Percentiles rank a stretch among this genome's conserved stretches.
These are phyloP conservation scores for Dinochytrium kinnereticum DNA, from an alignment of 371 early-diverging fungal species.

Conservation along the genomic window DNA sequence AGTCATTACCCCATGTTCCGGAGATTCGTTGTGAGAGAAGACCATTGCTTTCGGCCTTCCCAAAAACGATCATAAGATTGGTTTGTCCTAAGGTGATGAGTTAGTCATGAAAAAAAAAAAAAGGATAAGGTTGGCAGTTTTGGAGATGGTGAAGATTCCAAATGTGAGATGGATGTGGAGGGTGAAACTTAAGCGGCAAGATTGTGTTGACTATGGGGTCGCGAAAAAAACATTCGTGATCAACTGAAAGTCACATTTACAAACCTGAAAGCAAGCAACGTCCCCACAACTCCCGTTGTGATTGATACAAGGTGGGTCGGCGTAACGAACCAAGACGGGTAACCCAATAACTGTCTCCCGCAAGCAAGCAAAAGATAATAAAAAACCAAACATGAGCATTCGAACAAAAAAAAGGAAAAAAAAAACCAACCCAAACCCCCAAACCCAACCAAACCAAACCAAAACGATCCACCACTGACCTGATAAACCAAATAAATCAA, in stretches of 20 bases:
- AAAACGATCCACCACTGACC: neutral
- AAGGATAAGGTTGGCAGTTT: too few species aligned
- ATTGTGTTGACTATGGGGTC: too few species aligned
- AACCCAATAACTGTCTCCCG: neutral
- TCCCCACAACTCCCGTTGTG: conserved; percentile 10
- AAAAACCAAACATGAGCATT: too few species aligned
- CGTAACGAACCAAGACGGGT: neutral
- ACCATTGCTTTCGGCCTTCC: conserved; percentile 29
- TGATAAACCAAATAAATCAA: neutral
- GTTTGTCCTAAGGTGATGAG: conserved; percentile 16
- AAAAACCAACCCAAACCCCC: too few species aligned
- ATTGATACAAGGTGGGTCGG: neutral
- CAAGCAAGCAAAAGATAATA: too few species aligned
- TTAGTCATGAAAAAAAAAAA: too few species aligned
- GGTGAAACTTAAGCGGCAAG: too few species aligned
- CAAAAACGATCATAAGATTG: conserved; percentile 28
- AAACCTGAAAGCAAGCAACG: conserved; percentile 12
- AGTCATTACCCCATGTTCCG: conserved; percentile 19
- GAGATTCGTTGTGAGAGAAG: neutral
- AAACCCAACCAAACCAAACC: too few species aligned
- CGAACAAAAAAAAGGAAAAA: too few species aligned
- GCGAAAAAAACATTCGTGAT: conserved; percentile 40
- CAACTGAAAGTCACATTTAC: neutral
- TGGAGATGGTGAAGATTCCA: too few species aligned
- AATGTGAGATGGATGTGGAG: too few species aligned